phyloP scores from a whole-genome alignment of 1,284 basidiomycete genomes.

The Anthracocystis walkeri region DNA sequence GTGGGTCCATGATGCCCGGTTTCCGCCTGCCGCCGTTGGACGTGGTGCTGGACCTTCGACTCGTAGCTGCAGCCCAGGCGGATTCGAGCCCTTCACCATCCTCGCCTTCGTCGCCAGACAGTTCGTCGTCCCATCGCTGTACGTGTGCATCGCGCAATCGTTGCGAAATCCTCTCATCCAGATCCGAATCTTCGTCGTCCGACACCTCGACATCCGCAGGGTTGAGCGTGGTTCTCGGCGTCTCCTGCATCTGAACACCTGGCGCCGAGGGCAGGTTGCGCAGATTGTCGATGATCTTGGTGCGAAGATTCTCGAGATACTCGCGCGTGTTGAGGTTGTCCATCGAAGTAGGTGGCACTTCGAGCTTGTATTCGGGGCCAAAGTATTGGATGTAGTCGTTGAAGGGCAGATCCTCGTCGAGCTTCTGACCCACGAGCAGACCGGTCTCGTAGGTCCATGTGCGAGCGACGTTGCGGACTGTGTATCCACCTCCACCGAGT shows the following conservation, averaged over 20 bases:
- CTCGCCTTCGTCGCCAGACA: constrained; percentile 60
- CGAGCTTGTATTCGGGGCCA: constrained; percentile 92
- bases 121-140: constrained; percentile 61
- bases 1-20: constrained; percentile 46
- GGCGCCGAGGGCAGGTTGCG: constrained; percentile 83
- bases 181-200: constrained; percentile 69
- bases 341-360: constrained; percentile 91
- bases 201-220: constrained; percentile 73
- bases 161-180: constrained; percentile 68
- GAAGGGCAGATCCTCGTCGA: constrained; percentile 84
- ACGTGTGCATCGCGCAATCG: constrained; percentile 62
- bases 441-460: constrained; percentile 98
- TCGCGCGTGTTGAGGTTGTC: constrained; percentile 90
- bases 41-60: constrained; percentile 12
- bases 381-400: constrained; percentile 99
- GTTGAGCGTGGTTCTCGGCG: constrained; percentile 74
- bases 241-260: constrained; percentile 86
- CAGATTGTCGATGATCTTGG: constrained; percentile 81
- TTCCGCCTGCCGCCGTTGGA: constrained; percentile 14
- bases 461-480: constrained; percentile 88
- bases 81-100: constrained; percentile 11
- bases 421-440: constrained; percentile 86
- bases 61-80: constrained; percentile 27
- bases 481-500: constrained; percentile 96
- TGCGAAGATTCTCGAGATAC: constrained; percentile 82